These are phyloP conservation scores for Microdochium nivale DNA, from an alignment of 2,329 filamentous ascomycete species.

Conservation along the genomic window DNA sequence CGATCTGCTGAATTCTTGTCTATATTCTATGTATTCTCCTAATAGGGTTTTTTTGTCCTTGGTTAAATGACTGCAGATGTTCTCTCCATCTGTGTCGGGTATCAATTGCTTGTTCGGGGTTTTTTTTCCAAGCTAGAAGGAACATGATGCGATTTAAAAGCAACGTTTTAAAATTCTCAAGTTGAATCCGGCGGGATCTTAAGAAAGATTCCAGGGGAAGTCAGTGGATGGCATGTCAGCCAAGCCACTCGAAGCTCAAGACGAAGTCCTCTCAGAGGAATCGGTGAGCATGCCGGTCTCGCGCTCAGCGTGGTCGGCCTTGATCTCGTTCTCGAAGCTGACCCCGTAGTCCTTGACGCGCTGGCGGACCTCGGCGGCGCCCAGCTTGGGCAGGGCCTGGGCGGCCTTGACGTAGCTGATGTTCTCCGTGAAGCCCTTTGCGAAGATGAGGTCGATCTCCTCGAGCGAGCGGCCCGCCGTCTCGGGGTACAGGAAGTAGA, in stretches of 20 bases:
- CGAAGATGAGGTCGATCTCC: slow-evolving; percentile 51
- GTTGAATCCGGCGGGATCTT: too few relatives aligned
- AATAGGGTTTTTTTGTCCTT: not conserved
- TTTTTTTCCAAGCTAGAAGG: too few relatives aligned
- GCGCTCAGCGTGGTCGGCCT: not conserved
- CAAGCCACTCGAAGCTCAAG: too few relatives aligned
- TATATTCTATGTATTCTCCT: not conserved
- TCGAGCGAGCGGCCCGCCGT: slow-evolving; percentile 40
- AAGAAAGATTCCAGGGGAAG: too few relatives aligned
- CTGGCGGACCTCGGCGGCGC: slow-evolving; percentile 40
- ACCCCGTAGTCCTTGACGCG: slow-evolving; percentile 28
- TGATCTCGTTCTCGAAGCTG: slow-evolving; percentile 11
- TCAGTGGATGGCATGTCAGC: too few relatives aligned
- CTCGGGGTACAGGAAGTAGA: slow-evolving; percentile 45
- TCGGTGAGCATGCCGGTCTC: not conserved
- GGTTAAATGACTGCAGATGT: not conserved
- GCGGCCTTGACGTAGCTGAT: slow-evolving; percentile 54
- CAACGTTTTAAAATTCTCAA: too few relatives aligned
- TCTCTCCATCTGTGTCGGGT: not conserved
- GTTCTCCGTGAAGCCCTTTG: slow-evolving; percentile 48
- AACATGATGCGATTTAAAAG: too few relatives aligned
- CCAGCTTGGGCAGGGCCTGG: slow-evolving; percentile 44
- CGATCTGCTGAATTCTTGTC: too few relatives aligned
- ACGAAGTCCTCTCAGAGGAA: not conserved
- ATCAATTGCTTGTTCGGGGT: not conserved